These are phyloP conservation scores for Penicillium argentinense DNA, from an alignment of 495 filamentous ascomycete species.

Conservation along the genomic window DNA sequence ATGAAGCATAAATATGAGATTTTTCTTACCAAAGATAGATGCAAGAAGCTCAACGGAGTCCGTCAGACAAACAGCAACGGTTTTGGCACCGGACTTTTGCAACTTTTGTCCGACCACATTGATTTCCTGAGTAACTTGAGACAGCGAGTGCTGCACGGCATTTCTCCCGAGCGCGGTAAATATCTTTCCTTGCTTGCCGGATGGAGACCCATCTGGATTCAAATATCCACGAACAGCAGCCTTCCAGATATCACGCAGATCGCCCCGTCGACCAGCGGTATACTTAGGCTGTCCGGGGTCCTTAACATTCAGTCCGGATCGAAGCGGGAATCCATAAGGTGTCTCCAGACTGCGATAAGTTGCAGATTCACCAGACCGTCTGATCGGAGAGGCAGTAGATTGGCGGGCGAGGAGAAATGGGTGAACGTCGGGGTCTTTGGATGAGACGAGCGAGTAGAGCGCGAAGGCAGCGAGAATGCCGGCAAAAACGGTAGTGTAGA, in stretches of 20 bases:
- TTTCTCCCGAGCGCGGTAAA: conserved; percentile 76
- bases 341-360: conserved; percentile 76
- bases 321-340: conserved; percentile 82
- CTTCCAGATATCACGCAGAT: conserved; percentile 91
- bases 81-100: conserved; percentile 63
- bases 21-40: conserved; percentile 61
- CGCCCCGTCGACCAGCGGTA: conserved; percentile 77
- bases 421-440: conserved; percentile 81
- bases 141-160: conserved; percentile 66
- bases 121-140: conserved; percentile 79
- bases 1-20: conserved; percentile 5
- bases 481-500: conserved; percentile 66
- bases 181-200: conserved; percentile 71
- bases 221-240: conserved; percentile 63
- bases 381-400: conserved; percentile 70
- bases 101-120: conserved; percentile 81
- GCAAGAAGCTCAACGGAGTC: conserved; percentile 89
- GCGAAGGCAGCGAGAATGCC: conserved; percentile 59
- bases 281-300: conserved; percentile 80
- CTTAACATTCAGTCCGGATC: conserved; percentile 80
- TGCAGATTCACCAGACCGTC: conserved; percentile 80
- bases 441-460: conserved; percentile 60
- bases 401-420: conserved; percentile 88
- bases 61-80: conserved; percentile 86
- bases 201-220: conserved; percentile 56